Percentiles rank a stretch among this genome's conserved stretches.
phyloP scores from a whole-genome alignment of 306 rosid species.

The Gillenia trifoliata region DNA sequence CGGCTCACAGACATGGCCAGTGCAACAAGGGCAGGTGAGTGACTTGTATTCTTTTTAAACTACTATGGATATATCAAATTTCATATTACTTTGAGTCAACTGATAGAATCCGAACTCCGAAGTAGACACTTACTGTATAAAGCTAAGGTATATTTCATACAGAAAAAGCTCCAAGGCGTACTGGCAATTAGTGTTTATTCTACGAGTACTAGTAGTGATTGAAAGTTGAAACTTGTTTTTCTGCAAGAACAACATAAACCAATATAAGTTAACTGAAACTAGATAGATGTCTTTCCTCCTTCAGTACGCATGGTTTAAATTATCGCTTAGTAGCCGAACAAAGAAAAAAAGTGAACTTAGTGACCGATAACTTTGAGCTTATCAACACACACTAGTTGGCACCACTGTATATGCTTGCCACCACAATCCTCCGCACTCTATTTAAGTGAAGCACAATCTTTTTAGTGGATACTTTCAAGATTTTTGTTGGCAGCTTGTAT shows the following conservation, averaged over 20 bases:
- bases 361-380: neutral
- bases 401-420: neutral
- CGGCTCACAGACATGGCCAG: slow-evolving; percentile 65
- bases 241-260: neutral
- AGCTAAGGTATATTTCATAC: neutral
- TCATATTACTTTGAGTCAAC: slow-evolving; percentile 8
- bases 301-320: neutral
- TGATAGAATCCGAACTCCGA: neutral
- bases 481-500: neutral
- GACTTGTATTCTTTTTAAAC: neutral
- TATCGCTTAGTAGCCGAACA: neutral
- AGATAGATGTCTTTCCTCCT: neutral
- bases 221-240: neutral
- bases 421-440: neutral
- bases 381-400: neutral
- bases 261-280: neutral
- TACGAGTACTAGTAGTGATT: neutral
- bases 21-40: slow-evolving; percentile 75
- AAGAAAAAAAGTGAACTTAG: neutral
- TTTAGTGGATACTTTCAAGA: neutral
- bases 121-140: neutral
- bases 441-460: neutral
- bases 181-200: neutral
- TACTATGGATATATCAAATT: neutral
- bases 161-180: neutral